Conservation (phyloP, 768 basidiomycete species). For the Royoungia palumana region DNA sequence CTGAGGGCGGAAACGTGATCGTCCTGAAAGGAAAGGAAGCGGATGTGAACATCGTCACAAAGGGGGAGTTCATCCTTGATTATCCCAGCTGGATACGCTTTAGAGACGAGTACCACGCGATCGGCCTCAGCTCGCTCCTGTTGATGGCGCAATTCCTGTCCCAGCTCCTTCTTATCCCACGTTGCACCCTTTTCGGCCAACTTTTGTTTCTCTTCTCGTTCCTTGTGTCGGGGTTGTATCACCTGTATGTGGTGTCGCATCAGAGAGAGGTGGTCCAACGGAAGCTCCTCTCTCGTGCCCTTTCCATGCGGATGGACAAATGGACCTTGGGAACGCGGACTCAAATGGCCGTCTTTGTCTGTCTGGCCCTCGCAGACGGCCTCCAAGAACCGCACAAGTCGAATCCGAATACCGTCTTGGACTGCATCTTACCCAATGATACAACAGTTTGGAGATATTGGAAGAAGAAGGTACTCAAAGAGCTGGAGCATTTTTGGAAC, state of each 20-base stretch:
- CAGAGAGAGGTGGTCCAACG: constrained; percentile 25
- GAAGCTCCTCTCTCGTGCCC: constrained; percentile 14
- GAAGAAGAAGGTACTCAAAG: constrained; percentile 22
- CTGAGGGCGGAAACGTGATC: constrained; percentile 17
- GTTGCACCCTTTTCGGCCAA: constrained; percentile 32
- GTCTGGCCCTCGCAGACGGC: constrained; percentile 17
- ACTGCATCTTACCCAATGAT: constrained; percentile 25
- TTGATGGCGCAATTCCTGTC: constrained; percentile 27
- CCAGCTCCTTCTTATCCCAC: constrained; percentile 32
- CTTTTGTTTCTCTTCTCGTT: constrained; percentile 29
- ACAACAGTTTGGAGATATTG: constrained; percentile 28
- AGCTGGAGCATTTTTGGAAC: constrained; percentile 14
- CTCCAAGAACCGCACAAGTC: not conserved
- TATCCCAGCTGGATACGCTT: constrained; percentile 10
- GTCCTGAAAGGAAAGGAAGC: constrained; percentile 29
- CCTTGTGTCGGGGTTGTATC: constrained; percentile 31
- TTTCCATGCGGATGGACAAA: constrained; percentile 12
- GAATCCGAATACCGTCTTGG: constrained; percentile 6
- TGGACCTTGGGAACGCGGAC: constrained; percentile 21
- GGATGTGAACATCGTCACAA: constrained; percentile 28
- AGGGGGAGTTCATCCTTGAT: constrained; percentile 32
- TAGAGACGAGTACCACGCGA: constrained; percentile 2
- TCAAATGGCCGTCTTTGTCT: constrained; percentile 29
- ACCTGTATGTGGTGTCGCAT: constrained; percentile 29
- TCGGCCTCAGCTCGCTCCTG: constrained; percentile 26